phyloP scores from a whole-genome alignment of 208 protist species.

The Acanthamoeba culbertsoni region DNA sequence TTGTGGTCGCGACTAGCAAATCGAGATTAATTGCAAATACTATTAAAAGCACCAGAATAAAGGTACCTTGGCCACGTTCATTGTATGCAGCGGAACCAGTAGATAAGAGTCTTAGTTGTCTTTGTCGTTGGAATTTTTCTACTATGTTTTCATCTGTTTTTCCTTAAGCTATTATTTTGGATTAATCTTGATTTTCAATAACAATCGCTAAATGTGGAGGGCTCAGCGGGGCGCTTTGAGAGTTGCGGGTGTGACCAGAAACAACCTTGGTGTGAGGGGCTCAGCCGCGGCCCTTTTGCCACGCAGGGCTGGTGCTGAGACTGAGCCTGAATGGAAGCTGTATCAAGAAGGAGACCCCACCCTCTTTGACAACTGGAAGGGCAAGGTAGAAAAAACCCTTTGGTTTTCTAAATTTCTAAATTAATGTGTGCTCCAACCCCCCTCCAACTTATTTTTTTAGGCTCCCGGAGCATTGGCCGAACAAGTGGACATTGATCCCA shows the following conservation, averaged over 20 bases:
- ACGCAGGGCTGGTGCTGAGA: slow-evolving; percentile 12
- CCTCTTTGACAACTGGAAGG: slow-evolving; percentile 47
- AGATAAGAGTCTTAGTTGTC: too few relatives aligned
- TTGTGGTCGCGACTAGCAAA: neutral
- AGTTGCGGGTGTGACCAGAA: neutral
- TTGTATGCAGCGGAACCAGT: neutral
- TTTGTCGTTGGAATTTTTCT: too few relatives aligned
- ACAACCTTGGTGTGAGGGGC: neutral
- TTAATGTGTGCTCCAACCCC: neutral
- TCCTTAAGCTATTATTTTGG: neutral
- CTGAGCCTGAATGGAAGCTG: slow-evolving; percentile 50
- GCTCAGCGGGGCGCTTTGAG: neutral
- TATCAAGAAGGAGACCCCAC: slow-evolving; percentile 16
- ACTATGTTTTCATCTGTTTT: neutral
- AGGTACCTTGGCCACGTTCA: slow-evolving; percentile 12
- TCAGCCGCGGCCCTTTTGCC: neutral
- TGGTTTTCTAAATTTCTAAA: neutral
- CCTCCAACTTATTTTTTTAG: neutral
- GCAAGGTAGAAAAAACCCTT: slow-evolving; percentile 40
- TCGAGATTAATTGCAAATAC: neutral
- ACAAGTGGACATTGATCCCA: slow-evolving; percentile 41
- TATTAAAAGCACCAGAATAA: neutral
- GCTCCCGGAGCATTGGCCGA: neutral
- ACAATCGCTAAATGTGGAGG: neutral
- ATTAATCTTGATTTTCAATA: neutral